Base-by-base conservation (phyloP, 179 eudicot genomes). In the Amaranthus tricolor region DNA sequence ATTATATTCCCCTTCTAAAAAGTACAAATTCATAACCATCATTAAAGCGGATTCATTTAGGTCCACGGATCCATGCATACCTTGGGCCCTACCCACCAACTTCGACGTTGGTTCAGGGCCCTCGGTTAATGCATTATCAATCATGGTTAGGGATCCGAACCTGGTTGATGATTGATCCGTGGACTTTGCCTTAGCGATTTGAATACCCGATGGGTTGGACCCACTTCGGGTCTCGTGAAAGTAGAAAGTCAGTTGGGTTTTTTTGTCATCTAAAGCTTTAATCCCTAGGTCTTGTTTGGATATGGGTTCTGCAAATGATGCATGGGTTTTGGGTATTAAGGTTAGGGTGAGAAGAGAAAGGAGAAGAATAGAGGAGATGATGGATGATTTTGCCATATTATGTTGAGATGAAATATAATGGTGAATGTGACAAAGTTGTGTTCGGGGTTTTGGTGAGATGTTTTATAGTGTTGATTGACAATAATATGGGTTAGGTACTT, bases 31-130 rank as follows among this genome's bases (percentile, higher is more conserved):
- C 72, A 80, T 61, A 2, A 78, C 19, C 84, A 84, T 75, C 1
- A 62, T 15, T 15, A 74, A 20, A 11, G 70, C 65, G 7, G 53
- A 19, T n/a, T 47, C 75, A 7, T 61, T 66, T 44, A 61, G 77
- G 58, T 76, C 83, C 7, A 79, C 82, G 5, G 58, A 44, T 0
- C 61, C 83, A 69, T 78, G 76, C 74, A 79, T 45, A 21, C 87
- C 85, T 16, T 79, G 84, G 55, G 85, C 85, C 63, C 79, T 71
- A 55, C 87, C 87, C 21, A 84, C 74, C 1, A 62, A 19, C 7
- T 74, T 79, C 0, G 87, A 84, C n/a, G 73, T 54, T 44, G 0
- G 12, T 9, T 81, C 84, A 2, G 87, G 74, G 40, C 82, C 84
- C 5, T 58, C 62, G 10, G 87, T 84, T 16, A 81, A 21, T 0